Conservation (phyloP, 225 moss, liverwort and hornwort species). For the Bryum argenteum region DNA sequence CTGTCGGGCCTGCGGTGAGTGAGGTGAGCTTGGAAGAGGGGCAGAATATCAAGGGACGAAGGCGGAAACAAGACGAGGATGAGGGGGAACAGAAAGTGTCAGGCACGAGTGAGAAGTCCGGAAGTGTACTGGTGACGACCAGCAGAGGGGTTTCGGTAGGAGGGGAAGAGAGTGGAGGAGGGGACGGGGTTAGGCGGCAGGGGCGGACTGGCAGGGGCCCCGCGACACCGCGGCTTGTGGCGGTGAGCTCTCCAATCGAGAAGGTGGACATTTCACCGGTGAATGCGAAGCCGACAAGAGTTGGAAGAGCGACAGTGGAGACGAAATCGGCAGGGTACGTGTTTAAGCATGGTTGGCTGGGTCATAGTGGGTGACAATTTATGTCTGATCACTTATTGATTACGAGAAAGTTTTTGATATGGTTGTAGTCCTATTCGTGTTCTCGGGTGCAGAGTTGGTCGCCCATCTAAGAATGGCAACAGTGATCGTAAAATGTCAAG, state of each 20-base stretch:
- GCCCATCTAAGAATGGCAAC: conserved; percentile 77
- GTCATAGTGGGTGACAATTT: background rate
- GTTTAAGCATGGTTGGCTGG: conserved; percentile 5
- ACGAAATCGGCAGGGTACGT: conserved; percentile 47
- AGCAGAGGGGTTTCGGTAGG: conserved; percentile 38
- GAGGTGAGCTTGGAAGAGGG: conserved; percentile 77
- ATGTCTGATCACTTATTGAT: background rate
- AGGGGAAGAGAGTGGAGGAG: conserved; percentile 71
- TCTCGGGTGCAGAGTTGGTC: conserved; percentile 63
- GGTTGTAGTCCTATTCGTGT: conserved; percentile 6
- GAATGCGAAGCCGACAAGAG: conserved; percentile 76
- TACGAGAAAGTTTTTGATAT: background rate
- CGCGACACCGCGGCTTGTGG: conserved; percentile 65
- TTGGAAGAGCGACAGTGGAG: conserved; percentile 67
- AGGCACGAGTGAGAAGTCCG: conserved; percentile 64
- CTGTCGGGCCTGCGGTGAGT: conserved; percentile 71
- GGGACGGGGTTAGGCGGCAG: conserved; percentile 93
- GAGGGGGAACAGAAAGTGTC: conserved; percentile 62
- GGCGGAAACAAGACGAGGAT: conserved; percentile 69
- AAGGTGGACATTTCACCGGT: conserved; percentile 62
- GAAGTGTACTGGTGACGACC: conserved; percentile 31
- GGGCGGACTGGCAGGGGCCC: conserved; percentile 90
- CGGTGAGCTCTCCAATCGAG: conserved; percentile 57
- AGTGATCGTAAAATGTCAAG: conserved; percentile 76
- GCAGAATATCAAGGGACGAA: conserved; percentile 77